Conservation (phyloP, 371 early-diverging fungal species). For the Globomyces sp. region DNA sequence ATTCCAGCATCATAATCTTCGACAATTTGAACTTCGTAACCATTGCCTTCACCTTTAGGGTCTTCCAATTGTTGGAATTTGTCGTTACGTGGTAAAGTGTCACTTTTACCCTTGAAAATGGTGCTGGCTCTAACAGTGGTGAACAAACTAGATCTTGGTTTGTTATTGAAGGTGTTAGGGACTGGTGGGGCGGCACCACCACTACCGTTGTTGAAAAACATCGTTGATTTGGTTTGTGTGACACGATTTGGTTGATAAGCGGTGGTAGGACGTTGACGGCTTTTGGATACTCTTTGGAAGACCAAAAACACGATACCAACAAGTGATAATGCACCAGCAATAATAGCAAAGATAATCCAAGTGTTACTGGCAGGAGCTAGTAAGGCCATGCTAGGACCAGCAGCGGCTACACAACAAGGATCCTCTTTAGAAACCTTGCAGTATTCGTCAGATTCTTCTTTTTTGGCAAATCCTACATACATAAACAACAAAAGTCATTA, state of each 20-base stretch:
- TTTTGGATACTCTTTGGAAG: constrained; percentile 11
- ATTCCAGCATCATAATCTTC: constrained; percentile 35
- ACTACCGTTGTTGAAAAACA: constrained; percentile 3
- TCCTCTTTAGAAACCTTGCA: constrained; percentile 22
- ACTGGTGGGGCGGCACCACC: constrained; percentile 9
- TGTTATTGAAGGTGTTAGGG: constrained; percentile 3
- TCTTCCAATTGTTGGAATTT: background rate
- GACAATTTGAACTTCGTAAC: constrained; percentile 29
- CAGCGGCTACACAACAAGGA: constrained; percentile 17
- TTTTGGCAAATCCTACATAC: constrained; percentile 28
- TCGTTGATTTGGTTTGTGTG: background rate
- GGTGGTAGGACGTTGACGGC: constrained; percentile 21
- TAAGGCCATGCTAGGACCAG: constrained; percentile 9
- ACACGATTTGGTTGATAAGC: constrained; percentile 24
- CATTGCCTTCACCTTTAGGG: constrained; percentile 2
- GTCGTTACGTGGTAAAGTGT: constrained; percentile 12
- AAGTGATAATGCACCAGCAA: constrained; percentile 26
- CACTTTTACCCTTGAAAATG: background rate
- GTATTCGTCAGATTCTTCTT: constrained; percentile 24
- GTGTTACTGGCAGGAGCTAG: constrained; percentile 28
- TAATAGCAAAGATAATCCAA: constrained; percentile 34
- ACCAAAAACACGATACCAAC: constrained; percentile 20
- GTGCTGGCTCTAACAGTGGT: constrained; percentile 17
- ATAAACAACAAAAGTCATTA: background rate
- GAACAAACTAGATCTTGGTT: constrained; percentile 22